A percentile compares a stretch with the other conserved stretches of the same genome.
These are phyloP conservation scores for Sclerotiophoma versabilis DNA, from an alignment of 2,329 filamentous ascomycete genomes.

Conservation along the genomic window DNA sequence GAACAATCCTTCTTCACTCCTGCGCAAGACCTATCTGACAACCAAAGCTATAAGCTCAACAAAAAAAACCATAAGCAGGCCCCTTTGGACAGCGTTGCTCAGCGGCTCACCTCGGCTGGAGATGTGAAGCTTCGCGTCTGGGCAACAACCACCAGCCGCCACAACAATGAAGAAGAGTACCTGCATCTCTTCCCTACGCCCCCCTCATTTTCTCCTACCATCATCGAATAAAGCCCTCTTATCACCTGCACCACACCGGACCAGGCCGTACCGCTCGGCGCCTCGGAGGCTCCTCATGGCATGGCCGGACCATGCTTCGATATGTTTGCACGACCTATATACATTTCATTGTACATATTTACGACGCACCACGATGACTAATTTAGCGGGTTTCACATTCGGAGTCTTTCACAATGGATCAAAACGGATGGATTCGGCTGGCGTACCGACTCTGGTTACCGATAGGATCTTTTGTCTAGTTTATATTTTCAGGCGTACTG, in stretches of 20 bases:
- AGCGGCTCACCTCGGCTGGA: conserved; percentile 30
- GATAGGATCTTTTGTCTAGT: background rate
- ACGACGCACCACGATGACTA: conserved; percentile 11
- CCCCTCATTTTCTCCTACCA: conserved; percentile 24
- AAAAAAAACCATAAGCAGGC: conserved; percentile 45
- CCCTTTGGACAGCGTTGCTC: conserved; percentile 44
- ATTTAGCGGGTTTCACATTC: background rate
- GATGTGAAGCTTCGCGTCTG: conserved; percentile 29
- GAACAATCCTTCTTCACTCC: conserved; percentile 42
- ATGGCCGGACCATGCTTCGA: conserved; percentile 7
- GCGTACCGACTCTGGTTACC: background rate
- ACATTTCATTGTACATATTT: conserved; percentile 17
- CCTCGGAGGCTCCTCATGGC: background rate
- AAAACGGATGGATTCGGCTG: background rate
- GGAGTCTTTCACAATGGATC: background rate
- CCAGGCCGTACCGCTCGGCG: background rate
- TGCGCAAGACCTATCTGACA: conserved; percentile 29
- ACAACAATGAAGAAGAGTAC: conserved; percentile 26
- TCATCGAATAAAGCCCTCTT: conserved; percentile 7
- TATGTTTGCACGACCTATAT: background rate
- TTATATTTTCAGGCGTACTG: background rate
- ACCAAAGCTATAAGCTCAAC: conserved; percentile 29
- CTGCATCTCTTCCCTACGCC: conserved; percentile 47
- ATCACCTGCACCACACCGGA: background rate
- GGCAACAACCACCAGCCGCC: conserved; percentile 39